phyloP scores from a whole-genome alignment of 768 basidiomycete species.

The Suillus bovinus region DNA sequence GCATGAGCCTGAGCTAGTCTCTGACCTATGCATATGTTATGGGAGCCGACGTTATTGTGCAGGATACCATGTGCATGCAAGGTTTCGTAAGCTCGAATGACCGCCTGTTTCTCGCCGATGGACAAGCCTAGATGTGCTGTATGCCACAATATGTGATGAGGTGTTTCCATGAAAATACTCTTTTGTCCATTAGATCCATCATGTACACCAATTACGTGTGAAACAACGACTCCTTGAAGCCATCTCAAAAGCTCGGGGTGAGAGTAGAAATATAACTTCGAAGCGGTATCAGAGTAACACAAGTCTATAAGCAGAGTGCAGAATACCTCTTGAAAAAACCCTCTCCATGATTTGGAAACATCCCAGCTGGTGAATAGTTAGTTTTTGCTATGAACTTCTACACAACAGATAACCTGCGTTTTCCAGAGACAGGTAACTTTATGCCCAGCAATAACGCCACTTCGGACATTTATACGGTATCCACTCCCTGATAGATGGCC shows the following conservation, averaged over 20 bases:
- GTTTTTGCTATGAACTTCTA: not conserved
- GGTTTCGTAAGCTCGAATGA: slow-evolving; percentile 20
- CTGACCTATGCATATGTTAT: slow-evolving; percentile 25
- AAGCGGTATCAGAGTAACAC: not conserved
- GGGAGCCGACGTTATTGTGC: slow-evolving; percentile 18
- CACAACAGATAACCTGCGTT: slow-evolving; percentile 10
- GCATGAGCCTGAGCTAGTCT: not conserved
- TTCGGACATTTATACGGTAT: not conserved
- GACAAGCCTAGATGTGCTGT: slow-evolving; percentile 16
- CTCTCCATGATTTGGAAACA: slow-evolving; percentile 3
- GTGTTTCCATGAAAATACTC: slow-evolving; percentile 20
- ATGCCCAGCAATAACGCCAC: slow-evolving; percentile 11
- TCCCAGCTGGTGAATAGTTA: slow-evolving; percentile 7
- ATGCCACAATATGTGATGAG: slow-evolving; percentile 21
- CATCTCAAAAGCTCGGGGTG: slow-evolving; percentile 18
- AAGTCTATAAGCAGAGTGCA: not conserved
- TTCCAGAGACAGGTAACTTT: slow-evolving; percentile 17
- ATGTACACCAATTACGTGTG: slow-evolving; percentile 17
- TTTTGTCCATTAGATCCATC: slow-evolving; percentile 13
- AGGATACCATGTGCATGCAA: slow-evolving; percentile 24
- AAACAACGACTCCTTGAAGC: slow-evolving; percentile 24
- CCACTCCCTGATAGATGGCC: not conserved
- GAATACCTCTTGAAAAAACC: slow-evolving; percentile 15
- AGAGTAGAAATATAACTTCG: slow-evolving; percentile 20
- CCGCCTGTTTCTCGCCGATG: slow-evolving; percentile 11